phyloP scores from a whole-genome alignment of 2,329 filamentous ascomycete genomes.

The Zasmidium angulare region DNA sequence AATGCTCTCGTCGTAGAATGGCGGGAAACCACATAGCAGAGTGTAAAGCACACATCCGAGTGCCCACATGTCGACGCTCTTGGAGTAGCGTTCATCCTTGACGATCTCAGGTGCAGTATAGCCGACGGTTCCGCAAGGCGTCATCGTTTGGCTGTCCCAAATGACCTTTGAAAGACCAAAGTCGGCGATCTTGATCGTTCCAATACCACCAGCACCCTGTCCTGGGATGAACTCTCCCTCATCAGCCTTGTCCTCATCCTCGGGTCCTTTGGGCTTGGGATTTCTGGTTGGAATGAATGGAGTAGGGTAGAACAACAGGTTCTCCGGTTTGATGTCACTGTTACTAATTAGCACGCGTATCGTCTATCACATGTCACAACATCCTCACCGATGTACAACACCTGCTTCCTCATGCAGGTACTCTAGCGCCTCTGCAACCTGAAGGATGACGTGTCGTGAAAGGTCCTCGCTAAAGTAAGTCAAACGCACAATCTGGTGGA shows the following conservation, averaged over 20 bases:
- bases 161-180: conserved; percentile 97
- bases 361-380: conserved; percentile 33
- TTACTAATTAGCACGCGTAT: conserved; percentile 35
- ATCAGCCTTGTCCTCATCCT: conserved; percentile 95
- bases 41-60: conserved; percentile 96
- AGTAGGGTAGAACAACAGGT: conserved; percentile 87
- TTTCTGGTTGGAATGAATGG: conserved; percentile 76
- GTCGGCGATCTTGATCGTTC: conserved; percentile 94
- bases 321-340: conserved; percentile 98
- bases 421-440: conserved; percentile 90
- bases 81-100: conserved; percentile 97
- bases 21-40: conserved; percentile 92
- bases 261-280: conserved; percentile 77
- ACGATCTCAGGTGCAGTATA: conserved; percentile 99
- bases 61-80: conserved; percentile 99
- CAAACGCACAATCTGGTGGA: conserved; percentile 96
- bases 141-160: conserved; percentile 98
- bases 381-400: conserved; percentile 84
- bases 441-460: conserved; percentile 88
- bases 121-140: conserved; percentile 96
- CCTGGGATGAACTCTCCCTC: conserved; percentile 90
- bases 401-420: conserved; percentile 94
- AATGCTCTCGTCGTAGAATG: conserved; percentile 98
- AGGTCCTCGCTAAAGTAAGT: conserved; percentile 98
- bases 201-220: conserved; percentile 84